Conservation (phyloP, 108 stramenopile species). For the Craspedostauros australis region DNA sequence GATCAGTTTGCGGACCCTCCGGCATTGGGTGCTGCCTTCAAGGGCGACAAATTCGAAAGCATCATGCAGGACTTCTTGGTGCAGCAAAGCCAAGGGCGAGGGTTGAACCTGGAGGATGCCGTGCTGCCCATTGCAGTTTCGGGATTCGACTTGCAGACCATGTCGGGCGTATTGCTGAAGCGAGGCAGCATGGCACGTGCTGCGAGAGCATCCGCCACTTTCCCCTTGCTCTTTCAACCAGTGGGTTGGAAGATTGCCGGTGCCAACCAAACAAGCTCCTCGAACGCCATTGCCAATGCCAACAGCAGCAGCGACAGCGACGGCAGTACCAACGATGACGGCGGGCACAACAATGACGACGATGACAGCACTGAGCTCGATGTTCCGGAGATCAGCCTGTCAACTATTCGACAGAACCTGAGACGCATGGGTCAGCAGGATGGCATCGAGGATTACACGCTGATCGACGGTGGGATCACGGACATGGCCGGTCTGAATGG, state of each 20-base stretch:
- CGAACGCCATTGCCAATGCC: background rate
- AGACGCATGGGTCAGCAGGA: background rate
- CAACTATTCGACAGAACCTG: background rate
- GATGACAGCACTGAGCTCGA: background rate
- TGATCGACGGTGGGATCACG: background rate
- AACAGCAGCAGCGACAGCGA: background rate
- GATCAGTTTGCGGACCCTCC: conserved; percentile 53
- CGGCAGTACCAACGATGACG: background rate
- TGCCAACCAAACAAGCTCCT: no score
- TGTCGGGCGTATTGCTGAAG: conserved; percentile 40
- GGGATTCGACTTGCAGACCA: conserved; percentile 48
- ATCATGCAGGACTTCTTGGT: conserved; percentile 43
- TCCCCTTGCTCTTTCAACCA: conserved; percentile 73
- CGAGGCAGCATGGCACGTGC: conserved; percentile 70
- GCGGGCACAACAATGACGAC: background rate
- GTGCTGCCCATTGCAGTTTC: conserved; percentile 69
- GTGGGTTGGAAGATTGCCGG: conserved; percentile 38
- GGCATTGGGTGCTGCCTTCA: conserved; percentile 42
- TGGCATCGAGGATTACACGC: background rate
- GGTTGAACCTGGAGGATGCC: conserved; percentile 51
- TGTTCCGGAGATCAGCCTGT: background rate
- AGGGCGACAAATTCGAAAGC: conserved; percentile 60
- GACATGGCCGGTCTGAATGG: background rate
- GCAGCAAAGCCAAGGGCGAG: background rate
- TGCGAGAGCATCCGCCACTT: conserved; percentile 69